Evolutionary conservation across 495 filamentous ascomycete species (phyloP).

Genomic region (Penicillium cosmopolitanum): DNA sequence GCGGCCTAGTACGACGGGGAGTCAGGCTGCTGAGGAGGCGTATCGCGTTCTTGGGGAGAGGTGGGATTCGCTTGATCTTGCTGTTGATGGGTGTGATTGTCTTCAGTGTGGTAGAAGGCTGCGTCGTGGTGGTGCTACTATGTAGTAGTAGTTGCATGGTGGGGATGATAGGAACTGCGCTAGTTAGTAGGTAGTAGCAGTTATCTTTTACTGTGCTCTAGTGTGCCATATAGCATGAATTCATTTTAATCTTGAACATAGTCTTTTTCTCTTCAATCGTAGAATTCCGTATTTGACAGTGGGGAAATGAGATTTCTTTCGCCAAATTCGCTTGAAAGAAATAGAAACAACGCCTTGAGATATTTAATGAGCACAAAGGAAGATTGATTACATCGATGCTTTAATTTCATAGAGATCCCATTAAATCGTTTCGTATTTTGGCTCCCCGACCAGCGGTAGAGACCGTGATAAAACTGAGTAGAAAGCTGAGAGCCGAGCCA

Average conservation of each 20-base stretch:
- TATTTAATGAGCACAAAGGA: no score
- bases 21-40: neutral
- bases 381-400: no score
- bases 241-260: no score
- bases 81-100: neutral
- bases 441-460: constrained; percentile 3
- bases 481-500: neutral
- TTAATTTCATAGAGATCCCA: neutral
- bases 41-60: neutral
- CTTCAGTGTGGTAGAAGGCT: neutral
- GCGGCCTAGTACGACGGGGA: neutral
- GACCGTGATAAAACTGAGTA: neutral
- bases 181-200: neutral
- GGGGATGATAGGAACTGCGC: neutral
- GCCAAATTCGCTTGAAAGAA: no score
- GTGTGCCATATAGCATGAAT: no score
- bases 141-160: no score
- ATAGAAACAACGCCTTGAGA: no score
- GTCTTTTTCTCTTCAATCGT: no score
- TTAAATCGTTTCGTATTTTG: constrained; percentile 3
- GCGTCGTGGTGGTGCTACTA: neutral
- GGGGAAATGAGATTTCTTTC: no score
- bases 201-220: neutral
- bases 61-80: neutral
- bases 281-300: no score